phyloP scores from a whole-genome alignment of 129 eudicot genomes.

The Centella asiatica region DNA sequence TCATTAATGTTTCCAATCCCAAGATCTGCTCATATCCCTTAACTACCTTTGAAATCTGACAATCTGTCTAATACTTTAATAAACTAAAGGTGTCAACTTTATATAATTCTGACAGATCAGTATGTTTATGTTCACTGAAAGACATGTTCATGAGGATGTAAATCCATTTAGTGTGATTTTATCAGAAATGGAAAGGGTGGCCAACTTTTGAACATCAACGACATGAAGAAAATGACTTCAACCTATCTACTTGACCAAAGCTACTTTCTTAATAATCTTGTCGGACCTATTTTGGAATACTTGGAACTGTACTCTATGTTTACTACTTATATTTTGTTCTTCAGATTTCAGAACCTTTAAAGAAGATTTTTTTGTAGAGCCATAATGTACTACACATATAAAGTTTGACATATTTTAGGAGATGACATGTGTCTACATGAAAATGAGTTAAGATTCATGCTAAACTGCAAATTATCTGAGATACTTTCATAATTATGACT shows the following conservation, averaged over 20 bases:
- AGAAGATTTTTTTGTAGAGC: neutral
- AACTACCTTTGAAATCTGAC: constrained; percentile 17
- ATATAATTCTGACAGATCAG: constrained; percentile 3
- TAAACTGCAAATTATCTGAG: neutral
- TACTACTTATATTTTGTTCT: neutral
- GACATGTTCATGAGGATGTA: neutral
- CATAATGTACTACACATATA: too few relatives aligned
- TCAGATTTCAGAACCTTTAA: neutral
- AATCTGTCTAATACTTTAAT: neutral
- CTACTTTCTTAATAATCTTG: constrained; percentile 1
- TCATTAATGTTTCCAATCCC: neutral
- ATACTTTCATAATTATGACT: neutral
- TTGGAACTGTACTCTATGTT: neutral
- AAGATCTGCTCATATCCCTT: neutral
- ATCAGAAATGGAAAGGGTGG: constrained; percentile 14
- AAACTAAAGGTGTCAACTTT: constrained; percentile 14
- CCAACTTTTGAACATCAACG: neutral
- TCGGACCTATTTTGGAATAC: neutral
- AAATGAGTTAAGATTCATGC: neutral
- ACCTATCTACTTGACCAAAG: neutral
- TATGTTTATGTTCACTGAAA: neutral
- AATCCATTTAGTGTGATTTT: constrained; percentile 12
- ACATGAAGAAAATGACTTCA: neutral
- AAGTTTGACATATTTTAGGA: neutral
- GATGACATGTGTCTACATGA: neutral